Base-by-base conservation (phyloP, 805 yeast genomes). In the Huiozyma naganishii region DNA sequence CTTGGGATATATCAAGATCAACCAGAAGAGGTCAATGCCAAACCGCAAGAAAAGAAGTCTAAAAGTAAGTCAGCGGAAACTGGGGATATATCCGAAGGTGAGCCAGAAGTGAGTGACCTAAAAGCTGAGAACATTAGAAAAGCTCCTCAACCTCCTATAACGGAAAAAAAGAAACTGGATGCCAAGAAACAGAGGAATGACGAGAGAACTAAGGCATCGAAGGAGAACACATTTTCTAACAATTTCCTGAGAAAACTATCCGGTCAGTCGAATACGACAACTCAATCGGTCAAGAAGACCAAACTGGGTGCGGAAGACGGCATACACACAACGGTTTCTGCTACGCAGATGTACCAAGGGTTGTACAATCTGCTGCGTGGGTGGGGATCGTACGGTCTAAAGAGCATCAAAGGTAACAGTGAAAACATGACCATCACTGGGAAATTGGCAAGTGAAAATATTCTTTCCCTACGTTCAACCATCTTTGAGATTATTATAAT, bases 341-440 rank as follows among this genome's bases (percentile, higher is more conserved):
- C 65, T 45, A 72, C 66, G 28, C 86, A 82, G 56, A 71, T 82
- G 71, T 72, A 74, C 47, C 75, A 76, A 37, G 86, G 87, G 3
- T 64, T 83, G 52, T 72, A 67, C 56, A 76, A 83, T 37, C 69
- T 83, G 44, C 65, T 83, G 50, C 67, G 62, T 38, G 77, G 81
- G 12, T 83, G 92, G 92, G 72, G 76, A 10, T 76, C 73, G 47
- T 81, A 81, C 53, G 90, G 92, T 7, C 62, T 83, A 52, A 75
- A 73, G 50, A 71, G 76, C 47, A 68, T 83, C 46, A 65, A 62
- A 34, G 62, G 73, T 39, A 72, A 72, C 50, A 65, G 68, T 17
- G 60, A 65, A 4, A 59, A 65, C 6, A 59, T 66, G 52, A 68
- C 67, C 30, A 68, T 83, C 29, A 72, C 72, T n/a, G 89, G 87